Evolutionary conservation across 2,329 filamentous ascomycete genomes (phyloP), one percentile per base, ranked within the genome.

Genomic region (Paradendryphiella salina): DNA sequence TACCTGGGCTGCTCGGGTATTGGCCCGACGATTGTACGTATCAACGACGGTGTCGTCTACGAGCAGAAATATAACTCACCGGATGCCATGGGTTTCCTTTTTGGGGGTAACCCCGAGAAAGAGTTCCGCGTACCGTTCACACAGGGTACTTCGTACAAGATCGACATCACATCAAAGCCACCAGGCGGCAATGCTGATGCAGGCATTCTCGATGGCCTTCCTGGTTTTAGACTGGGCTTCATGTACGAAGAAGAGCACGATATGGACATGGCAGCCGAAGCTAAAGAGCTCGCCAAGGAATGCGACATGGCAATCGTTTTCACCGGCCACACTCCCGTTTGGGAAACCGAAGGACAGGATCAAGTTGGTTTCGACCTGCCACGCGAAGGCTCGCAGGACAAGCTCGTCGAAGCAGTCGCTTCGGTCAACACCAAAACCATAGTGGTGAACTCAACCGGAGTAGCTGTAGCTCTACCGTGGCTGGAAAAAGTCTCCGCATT

Each of bases 381-480:
- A 5, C 65, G 64, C 11, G 29, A 81, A 76, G 36, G 81, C 75
- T 66, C 65, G 0, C 82, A 85, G 61, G 85, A 89, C 64, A 79
- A 80, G 31, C 79, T 89, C 4, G 88, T 93, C 61, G 69, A 78
- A 10, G 82, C 83, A 1, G 83, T 93, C 0, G 77, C 85, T 4
- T 79, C 79, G 0, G 86, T 79, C 0, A 91, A 92, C 69, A 77
- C 85, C 3, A 85, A 85, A 47, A 86, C 87, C 1, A 83, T 84
- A 1, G 83, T 94, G 1, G 85, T 92, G 1, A 84, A 89, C 66
- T 89, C 92, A 63, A 89, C 87, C 0, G 89, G 89, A 29, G 90
- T 88, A 0, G 88, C 89, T 0, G 80, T 88, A 13, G 80, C 81
- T 1, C 85, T 88, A 80, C 85, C 85, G 14, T 90, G 86, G 87